phyloP scores from a whole-genome alignment of 2,329 filamentous ascomycete species.

The Rosellinia necatrix region DNA sequence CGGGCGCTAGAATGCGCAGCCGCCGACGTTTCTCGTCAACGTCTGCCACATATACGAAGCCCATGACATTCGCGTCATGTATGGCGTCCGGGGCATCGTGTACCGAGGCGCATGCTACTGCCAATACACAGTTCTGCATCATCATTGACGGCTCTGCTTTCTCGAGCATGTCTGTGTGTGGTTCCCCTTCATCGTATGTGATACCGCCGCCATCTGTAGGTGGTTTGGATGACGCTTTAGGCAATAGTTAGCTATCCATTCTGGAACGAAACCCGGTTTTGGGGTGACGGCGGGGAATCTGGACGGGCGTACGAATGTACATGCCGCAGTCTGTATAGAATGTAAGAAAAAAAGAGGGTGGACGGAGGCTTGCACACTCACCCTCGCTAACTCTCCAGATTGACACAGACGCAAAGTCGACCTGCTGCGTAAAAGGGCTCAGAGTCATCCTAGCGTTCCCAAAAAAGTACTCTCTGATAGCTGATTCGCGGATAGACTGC shows the following conservation, averaged over 20 bases:
- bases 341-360: not conserved
- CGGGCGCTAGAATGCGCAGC: constrained; percentile 80
- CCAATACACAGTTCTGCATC: constrained; percentile 81
- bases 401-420: constrained; percentile 74
- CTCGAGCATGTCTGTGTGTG: constrained; percentile 53
- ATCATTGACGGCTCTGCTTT: constrained; percentile 67
- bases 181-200: constrained; percentile 29
- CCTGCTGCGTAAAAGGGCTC: constrained; percentile 84
- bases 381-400: constrained; percentile 73
- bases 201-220: constrained; percentile 17
- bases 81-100: constrained; percentile 74
- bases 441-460: constrained; percentile 77
- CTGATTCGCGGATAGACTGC: constrained; percentile 72
- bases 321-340: not conserved
- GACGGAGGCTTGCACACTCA: no score
- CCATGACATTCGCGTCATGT: constrained; percentile 81
- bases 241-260: not conserved
- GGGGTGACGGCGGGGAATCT: not conserved
- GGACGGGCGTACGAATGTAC: not conserved
- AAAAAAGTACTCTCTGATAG: constrained; percentile 94
- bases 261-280: not conserved
- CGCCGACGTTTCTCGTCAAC: constrained; percentile 84
- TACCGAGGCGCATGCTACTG: constrained; percentile 77
- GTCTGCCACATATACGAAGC: constrained; percentile 90
- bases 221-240: constrained; percentile 16